Conservation (phyloP, 2,329 filamentous ascomycete species). For the Sporothrix dimorphospora region DNA sequence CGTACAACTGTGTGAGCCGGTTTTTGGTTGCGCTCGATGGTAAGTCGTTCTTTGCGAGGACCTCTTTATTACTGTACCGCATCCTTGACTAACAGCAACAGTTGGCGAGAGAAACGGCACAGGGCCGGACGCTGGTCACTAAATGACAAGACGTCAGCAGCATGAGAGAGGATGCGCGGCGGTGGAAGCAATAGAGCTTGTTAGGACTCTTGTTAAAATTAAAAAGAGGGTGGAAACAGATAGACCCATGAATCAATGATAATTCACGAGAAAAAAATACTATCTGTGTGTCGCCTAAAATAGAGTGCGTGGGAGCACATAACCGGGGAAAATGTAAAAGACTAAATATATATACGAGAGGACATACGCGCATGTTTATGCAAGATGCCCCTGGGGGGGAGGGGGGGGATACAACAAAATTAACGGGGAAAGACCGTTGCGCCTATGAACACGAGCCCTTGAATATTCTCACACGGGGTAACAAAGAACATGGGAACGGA, state of each 20-base stretch:
- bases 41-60: slow-evolving; percentile 44
- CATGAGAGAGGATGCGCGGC: background rate
- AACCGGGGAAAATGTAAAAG: background rate
- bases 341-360: background rate
- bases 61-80: no score
- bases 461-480: background rate
- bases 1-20: slow-evolving; percentile 83
- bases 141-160: background rate
- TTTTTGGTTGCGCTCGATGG: slow-evolving; percentile 82
- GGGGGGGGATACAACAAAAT: background rate
- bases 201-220: background rate
- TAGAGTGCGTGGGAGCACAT: background rate
- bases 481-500: background rate
- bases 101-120: slow-evolving; percentile 61
- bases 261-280: background rate
- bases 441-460: background rate
- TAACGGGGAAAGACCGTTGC: background rate
- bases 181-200: background rate
- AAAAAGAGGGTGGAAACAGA: background rate
- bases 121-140: slow-evolving; percentile 46
- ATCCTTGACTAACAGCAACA: slow-evolving; percentile 36
- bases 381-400: background rate
- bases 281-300: background rate
- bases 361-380: background rate
- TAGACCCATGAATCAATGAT: slow-evolving; percentile 10